Conservation (phyloP, 441 rosid species). For the Kokia cookei region DNA sequence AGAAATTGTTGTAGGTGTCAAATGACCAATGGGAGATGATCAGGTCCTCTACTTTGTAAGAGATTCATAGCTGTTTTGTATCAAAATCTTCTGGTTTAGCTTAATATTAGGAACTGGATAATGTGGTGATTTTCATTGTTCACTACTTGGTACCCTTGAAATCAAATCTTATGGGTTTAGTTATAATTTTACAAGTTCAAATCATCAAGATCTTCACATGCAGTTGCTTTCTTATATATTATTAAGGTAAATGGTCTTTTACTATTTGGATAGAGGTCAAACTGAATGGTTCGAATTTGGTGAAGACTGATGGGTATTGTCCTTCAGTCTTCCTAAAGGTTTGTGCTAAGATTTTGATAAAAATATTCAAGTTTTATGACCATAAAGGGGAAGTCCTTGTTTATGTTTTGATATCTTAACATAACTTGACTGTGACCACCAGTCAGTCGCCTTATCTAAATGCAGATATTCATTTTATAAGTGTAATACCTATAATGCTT, state of each 20-base stretch:
- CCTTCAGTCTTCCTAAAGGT: neutral
- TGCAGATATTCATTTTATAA: neutral
- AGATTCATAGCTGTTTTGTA: constrained; percentile 7
- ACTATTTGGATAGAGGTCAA: neutral
- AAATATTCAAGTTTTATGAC: neutral
- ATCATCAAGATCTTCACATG: neutral
- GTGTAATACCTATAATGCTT: neutral
- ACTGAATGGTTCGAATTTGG: neutral
- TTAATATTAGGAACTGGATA: constrained; percentile 14
- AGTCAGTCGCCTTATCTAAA: neutral
- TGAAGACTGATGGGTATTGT: neutral
- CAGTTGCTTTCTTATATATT: constrained; percentile 5
- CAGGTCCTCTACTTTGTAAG: constrained; percentile 12
- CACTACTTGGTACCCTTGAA: constrained; percentile 10
- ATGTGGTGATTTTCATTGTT: constrained; percentile 12
- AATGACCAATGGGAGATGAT: constrained; percentile 15
- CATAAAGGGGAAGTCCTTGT: neutral
- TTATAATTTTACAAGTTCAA: neutral
- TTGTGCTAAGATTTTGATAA: constrained; percentile 10
- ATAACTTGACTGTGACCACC: neutral
- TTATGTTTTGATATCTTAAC: neutral
- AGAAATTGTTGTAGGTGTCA: constrained; percentile 14
- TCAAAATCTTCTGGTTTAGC: constrained; percentile 13
- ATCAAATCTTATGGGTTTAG: constrained; percentile 5
- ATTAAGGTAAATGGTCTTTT: constrained; percentile 9